Conservation (phyloP, 177 flowering plant species). For the Vitis hybrid region DNA sequence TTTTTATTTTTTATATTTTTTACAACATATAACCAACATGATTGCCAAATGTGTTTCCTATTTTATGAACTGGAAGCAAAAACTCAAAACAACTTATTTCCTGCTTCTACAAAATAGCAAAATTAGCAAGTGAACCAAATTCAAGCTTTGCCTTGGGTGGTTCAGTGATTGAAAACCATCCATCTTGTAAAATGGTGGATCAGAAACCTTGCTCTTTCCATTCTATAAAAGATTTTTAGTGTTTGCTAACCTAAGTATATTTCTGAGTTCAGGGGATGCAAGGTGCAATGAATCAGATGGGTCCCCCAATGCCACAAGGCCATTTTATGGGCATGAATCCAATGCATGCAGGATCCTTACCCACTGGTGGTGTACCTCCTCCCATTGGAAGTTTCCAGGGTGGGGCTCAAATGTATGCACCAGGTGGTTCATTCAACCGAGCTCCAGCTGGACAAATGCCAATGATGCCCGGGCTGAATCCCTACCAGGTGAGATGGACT, state of each 20-base stretch:
- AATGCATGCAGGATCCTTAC: slow-evolving; percentile 66
- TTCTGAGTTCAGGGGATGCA: slow-evolving; percentile 64
- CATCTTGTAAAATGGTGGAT: neutral
- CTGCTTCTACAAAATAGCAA: too few species aligned
- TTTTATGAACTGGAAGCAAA: too few species aligned
- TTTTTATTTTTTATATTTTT: too few species aligned
- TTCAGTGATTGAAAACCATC: neutral
- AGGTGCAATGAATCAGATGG: slow-evolving; percentile 72
- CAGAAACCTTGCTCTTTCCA: neutral
- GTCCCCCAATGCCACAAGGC: slow-evolving; percentile 67
- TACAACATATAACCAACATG: too few species aligned
- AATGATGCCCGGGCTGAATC: slow-evolving; percentile 69
- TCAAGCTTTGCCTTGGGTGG: too few species aligned
- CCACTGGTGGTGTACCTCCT: slow-evolving; percentile 43
- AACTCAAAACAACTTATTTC: too few species aligned
- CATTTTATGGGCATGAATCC: slow-evolving; percentile 83
- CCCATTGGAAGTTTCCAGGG: slow-evolving; percentile 50
- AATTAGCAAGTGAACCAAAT: too few species aligned
- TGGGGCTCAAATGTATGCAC: slow-evolving; percentile 69
- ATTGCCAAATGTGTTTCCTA: too few species aligned
- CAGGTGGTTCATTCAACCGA: slow-evolving; percentile 66
- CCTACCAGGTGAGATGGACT: slow-evolving; percentile 66
- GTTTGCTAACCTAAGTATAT: neutral
- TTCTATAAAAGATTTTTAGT: too few species aligned
- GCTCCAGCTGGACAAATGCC: slow-evolving; percentile 73